Base-by-base conservation (phyloP, 2,329 filamentous ascomycete genomes). In the Chrysosporium queenslandicum region DNA sequence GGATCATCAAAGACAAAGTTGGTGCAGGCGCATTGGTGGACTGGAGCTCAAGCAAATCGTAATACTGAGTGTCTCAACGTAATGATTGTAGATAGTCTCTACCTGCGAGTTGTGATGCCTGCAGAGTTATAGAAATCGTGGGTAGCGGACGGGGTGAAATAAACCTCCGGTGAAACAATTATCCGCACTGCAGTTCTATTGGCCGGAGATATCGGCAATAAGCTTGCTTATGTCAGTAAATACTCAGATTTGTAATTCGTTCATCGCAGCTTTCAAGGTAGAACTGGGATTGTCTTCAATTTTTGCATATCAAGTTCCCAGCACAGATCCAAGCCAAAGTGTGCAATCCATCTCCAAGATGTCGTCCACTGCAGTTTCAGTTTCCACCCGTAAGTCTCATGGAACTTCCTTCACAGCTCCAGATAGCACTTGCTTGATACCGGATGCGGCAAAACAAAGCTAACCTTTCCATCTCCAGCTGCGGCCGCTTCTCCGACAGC, bases 401-500 rank as follows among this genome's bases (percentile, higher is more conserved):
- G 7, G 9, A 8, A 20, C 3, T 40, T 11, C 14, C 45, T 14
- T 21, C 12, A 21, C 7, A 8, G 3, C 18, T n/a, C 21, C 8
- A 8, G 2, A 23, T 16, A 4, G n/a, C n/a, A n/a, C n/a, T n/a
- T n/a, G n/a, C n/a, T n/a, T n/a, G n/a, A n/a, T n/a, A n/a, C 21
- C 18, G 23, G 14, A 30, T 16, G 12, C 23, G 7, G 5, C 21
- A 16, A 32, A 23, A 4, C 23, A n/a, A 14, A 34, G 30, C 37
- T 40, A 11, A 21, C n/a, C 37, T 8, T n/a, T n/a, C 32, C 3
- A 48, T 12, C 21, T 29, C 1, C 18, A 41, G 34, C 45, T 27
- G 21, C 21, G 37, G 46, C 36, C 25, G 34, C 50, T 21, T 14
- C 54, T 7, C 37, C 45, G 32, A 25, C 51, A 12, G 16, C 47